Evolutionary conservation across 2,329 filamentous ascomycete genomes (phyloP), one percentile per base, ranked within the genome.

Genomic region (Xylaria sp.): DNA sequence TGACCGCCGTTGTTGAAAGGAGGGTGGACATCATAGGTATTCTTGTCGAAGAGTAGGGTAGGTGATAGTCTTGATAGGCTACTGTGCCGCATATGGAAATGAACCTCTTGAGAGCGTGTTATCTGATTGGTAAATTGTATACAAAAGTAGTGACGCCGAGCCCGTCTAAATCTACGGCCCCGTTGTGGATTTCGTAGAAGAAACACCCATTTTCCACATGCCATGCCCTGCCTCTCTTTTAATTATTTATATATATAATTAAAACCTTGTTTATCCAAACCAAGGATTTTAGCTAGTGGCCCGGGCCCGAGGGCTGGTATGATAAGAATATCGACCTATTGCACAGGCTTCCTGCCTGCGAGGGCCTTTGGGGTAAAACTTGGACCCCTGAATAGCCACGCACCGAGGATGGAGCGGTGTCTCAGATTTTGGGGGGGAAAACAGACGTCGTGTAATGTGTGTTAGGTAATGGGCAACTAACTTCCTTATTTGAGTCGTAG

Each of bases 311-410:
- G 39, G 55, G 48, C 48, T 56, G 30, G 50, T 54, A 61, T 54
- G 58, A 48, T 59, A 70, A 68, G 57, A 68, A 68, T 68, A 70
- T 19, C 68, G 39, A 48, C 60, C 67, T 69, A 64, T 67, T 64
- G 56, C 24, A 30, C 51, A 21, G 27, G 6, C 27, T 24, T 36
- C 14, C 9, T 45, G 34, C 24, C 7, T 54, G 11, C 12, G 59
- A 50, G 36, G 39, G 42, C 54, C 36, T 45, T 61, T 55, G 61
- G 57, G 39, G 53, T 12, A 54, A 36, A 59, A 36, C 48, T 55
- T 55, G n/a, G 56, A 56, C 51, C 56, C 60, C 56, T 69, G 68
- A 56, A 64, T 67, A 64, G 61, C 58, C 63, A 69, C 50, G 32
- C 59, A 56, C 27, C 39, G 51, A 53, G 45, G 42, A 39, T 45